Percentiles rank a stretch among this genome's conserved stretches.
phyloP scores from a whole-genome alignment of 345 rosid genomes.

The Ceriops tagal region DNA sequence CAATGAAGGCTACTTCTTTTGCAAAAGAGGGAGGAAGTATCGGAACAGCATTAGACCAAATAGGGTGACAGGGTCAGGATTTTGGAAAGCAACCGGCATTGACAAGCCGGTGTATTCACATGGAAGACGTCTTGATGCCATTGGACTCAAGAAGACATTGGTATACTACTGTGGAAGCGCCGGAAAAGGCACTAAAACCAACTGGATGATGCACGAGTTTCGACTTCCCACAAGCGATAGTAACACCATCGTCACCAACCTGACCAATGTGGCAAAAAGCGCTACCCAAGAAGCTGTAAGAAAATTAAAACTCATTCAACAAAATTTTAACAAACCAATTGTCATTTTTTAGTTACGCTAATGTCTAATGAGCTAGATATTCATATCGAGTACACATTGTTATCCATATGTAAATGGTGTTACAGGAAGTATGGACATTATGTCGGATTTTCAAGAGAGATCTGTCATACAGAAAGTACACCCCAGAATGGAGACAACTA shows the following conservation, averaged over 20 bases:
- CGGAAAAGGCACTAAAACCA: slow-evolving; percentile 92
- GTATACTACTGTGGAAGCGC: slow-evolving; percentile 88
- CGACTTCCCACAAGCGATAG: slow-evolving; percentile 56
- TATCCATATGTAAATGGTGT: neutral
- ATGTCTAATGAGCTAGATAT: too few relatives aligned
- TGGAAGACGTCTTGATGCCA: slow-evolving; percentile 35
- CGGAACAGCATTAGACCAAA: slow-evolving; percentile 89
- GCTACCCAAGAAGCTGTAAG: slow-evolving; percentile 66
- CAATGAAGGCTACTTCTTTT: slow-evolving; percentile 75
- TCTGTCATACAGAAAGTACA: slow-evolving; percentile 43
- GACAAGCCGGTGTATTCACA: slow-evolving; percentile 63
- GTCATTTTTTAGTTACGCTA: too few relatives aligned
- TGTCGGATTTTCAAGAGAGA: slow-evolving; percentile 73
- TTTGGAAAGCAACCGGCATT: slow-evolving; percentile 98
- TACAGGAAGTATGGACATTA: slow-evolving; percentile 86
- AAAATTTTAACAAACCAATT: too few relatives aligned
- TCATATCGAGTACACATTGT: too few relatives aligned
- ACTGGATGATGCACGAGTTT: slow-evolving; percentile 99
- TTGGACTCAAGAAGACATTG: slow-evolving; percentile 86
- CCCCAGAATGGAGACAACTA: slow-evolving; percentile 54
- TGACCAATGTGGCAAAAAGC: slow-evolving; percentile 19
- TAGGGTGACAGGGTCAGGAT: slow-evolving; percentile 89
- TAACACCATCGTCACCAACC: slow-evolving; percentile 7
- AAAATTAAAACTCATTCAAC: neutral
- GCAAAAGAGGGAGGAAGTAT: slow-evolving; percentile 88